Base-by-base conservation (phyloP, 2,329 filamentous ascomycete species). In the Penicillium sp. region DNA sequence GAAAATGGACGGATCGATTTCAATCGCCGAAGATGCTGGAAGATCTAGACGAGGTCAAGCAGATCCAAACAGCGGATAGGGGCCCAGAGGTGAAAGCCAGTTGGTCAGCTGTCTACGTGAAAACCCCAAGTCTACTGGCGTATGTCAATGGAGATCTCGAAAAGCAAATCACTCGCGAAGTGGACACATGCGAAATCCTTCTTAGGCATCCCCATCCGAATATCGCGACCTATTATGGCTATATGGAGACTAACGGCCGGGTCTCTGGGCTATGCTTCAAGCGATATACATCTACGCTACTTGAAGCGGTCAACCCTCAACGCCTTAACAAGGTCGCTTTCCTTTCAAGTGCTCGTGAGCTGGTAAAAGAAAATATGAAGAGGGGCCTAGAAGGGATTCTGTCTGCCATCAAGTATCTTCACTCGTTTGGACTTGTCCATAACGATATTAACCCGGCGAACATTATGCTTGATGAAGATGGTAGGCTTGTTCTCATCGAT, bases 401-500 rank as follows among this genome's bases (percentile, higher is more conserved):
- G 33, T 51, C 43, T 15, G 60, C 52, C 10, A 61, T 67, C n/a
- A 48, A 57, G 39, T 57, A 67, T 55, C 53, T 68, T 10, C 61
- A 66, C 34, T 59, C 53, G 17, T 51, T 66, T 31, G 53, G 58
- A 10, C 37, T 64, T 43, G 57, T 63, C 13, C 60, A 67, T 53
- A 63, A 64, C 34, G 60, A 68, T 41, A 56, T 68, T 19, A 67
- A 61, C 21, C 62, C 61, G 15, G 45, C 46, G n/a, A 67, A 64
- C 40, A 62, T 68, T 26, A 63, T 66, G 59, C 45, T 66, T 24
- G 56, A 59, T 17, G 51, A 62, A 10, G 56, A 62, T 5, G 52
- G 50, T 10, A 56, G n/a, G 10, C 43, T 60, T 17, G 44, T 67
- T 51, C 54, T 66, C 6, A 57, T 26, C 24, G 24, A 26, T 8